A percentile compares a stretch with the other conserved stretches of the same genome.
Conservation (phyloP, 2,329 filamentous ascomycete genomes). For the Fusarium concolor region DNA sequence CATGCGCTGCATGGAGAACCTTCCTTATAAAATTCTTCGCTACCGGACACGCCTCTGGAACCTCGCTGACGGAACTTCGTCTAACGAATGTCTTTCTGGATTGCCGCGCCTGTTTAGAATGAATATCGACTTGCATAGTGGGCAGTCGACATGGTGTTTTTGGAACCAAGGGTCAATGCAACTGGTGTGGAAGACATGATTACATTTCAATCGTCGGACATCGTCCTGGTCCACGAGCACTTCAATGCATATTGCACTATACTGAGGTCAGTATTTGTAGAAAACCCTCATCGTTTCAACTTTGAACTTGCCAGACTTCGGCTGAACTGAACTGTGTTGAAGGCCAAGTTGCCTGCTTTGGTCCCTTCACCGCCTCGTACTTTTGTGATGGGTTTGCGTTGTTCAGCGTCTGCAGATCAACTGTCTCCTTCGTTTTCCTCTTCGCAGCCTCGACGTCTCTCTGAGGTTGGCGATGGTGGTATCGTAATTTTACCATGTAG, state of each 20-base stretch:
- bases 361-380: neutral
- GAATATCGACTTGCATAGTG: slow-evolving; percentile 4
- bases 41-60: too few species aligned
- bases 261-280: neutral
- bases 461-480: too few species aligned
- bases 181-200: neutral
- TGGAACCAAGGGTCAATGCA: neutral
- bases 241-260: neutral
- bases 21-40: too few species aligned
- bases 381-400: neutral
- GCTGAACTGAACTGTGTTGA: neutral
- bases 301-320: neutral
- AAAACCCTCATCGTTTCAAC: neutral
- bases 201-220: neutral
- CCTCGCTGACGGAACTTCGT: neutral
- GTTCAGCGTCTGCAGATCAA: neutral
- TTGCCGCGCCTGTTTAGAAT: neutral
- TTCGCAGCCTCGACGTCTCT: too few species aligned
- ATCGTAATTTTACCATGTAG: neutral
- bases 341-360: neutral
- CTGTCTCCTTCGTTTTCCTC: too few species aligned
- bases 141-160: neutral
- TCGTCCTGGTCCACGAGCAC: neutral
- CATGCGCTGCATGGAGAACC: too few species aligned
- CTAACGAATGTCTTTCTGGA: neutral